Percentiles rank a stretch among this genome's conserved stretches.
Conservation (phyloP, 805 yeast genomes). For the Wilhelminamyces savonicus region DNA sequence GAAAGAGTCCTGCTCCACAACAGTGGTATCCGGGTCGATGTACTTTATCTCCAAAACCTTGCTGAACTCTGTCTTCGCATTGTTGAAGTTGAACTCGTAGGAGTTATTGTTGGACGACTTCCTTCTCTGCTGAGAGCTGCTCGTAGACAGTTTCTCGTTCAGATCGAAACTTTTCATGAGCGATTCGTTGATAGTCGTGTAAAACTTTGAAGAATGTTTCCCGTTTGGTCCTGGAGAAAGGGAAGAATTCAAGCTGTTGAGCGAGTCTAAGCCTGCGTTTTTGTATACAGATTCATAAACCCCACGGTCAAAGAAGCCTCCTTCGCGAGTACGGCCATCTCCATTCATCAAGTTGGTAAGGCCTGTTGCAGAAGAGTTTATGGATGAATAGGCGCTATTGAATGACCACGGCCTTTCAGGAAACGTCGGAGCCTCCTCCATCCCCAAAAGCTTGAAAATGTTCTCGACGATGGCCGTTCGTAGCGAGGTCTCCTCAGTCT, state of each 20-base stretch:
- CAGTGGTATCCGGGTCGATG: conserved; percentile 44
- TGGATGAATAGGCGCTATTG: conserved; percentile 12
- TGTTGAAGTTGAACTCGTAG: conserved; percentile 36
- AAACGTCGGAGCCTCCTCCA: conserved; percentile 27
- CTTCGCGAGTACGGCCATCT: not conserved
- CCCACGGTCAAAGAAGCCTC: conserved; percentile 4
- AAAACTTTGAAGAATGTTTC: too few species aligned
- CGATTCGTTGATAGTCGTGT: conserved; percentile 23
- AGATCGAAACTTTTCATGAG: conserved; percentile 3
- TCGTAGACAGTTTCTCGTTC: not conserved
- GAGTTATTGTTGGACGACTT: not conserved
- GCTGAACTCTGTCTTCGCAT: conserved; percentile 53
- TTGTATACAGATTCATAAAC: conserved; percentile 14
- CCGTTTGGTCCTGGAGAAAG: too few species aligned
- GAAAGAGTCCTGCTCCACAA: conserved; percentile 59
- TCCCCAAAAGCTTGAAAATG: conserved; percentile 62
- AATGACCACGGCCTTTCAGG: conserved; percentile 1
- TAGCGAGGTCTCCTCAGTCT: conserved; percentile 62
- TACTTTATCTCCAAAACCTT: conserved; percentile 51
- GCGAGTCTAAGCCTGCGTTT: conserved; percentile 6
- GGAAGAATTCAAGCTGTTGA: conserved; percentile 2
- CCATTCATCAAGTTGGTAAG: conserved; percentile 16
- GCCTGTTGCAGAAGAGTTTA: conserved; percentile 25
- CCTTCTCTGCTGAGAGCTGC: not conserved
- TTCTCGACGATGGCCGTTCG: conserved; percentile 65